Evolutionary conservation across 192 early-diverging fungal species (phyloP).

Genomic region (Haplosporangium gracile): DNA sequence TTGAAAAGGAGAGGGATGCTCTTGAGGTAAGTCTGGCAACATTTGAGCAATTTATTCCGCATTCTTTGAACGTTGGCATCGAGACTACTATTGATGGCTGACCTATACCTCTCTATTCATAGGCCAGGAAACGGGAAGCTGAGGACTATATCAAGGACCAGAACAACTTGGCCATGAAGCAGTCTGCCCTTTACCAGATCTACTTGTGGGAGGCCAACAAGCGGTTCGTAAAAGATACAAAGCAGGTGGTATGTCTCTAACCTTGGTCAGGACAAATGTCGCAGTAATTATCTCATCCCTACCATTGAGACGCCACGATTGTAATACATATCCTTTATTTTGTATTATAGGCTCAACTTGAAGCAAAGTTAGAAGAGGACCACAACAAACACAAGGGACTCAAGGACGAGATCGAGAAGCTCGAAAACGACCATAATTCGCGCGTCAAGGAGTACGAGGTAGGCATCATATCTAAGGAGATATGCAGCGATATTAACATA

Average conservation of each 20-base stretch:
- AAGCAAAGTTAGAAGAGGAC: slow-evolving; percentile 71
- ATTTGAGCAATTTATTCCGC: neutral
- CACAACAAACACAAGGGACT: slow-evolving; percentile 69
- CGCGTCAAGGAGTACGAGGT: slow-evolving; percentile 73
- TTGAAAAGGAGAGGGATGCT: slow-evolving; percentile 87
- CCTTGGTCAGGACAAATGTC: neutral
- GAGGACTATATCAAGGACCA: slow-evolving; percentile 83
- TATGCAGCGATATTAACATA: neutral
- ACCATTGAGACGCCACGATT: neutral
- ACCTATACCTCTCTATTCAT: neutral
- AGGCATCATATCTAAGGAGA: neutral
- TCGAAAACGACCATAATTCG: slow-evolving; percentile 72
- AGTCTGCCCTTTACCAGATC: slow-evolving; percentile 83
- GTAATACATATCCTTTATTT: neutral
- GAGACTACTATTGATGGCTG: neutral
- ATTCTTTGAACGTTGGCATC: neutral
- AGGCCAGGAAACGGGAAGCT: slow-evolving; percentile 84
- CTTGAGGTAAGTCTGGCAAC: slow-evolving; percentile 70
- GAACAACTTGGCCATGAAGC: slow-evolving; percentile 80
- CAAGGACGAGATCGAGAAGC: slow-evolving; percentile 70
- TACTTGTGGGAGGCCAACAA: slow-evolving; percentile 72
- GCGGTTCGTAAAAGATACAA: slow-evolving; percentile 62
- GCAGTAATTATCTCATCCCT: neutral
- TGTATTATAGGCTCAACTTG: slow-evolving; percentile 62
- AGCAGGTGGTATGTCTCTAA: slow-evolving; percentile 54